Evolutionary conservation across 352 stramenopile genomes (phyloP), one percentile per base, ranked within the genome.

Genomic region (Globisporangium apiculatum): DNA sequence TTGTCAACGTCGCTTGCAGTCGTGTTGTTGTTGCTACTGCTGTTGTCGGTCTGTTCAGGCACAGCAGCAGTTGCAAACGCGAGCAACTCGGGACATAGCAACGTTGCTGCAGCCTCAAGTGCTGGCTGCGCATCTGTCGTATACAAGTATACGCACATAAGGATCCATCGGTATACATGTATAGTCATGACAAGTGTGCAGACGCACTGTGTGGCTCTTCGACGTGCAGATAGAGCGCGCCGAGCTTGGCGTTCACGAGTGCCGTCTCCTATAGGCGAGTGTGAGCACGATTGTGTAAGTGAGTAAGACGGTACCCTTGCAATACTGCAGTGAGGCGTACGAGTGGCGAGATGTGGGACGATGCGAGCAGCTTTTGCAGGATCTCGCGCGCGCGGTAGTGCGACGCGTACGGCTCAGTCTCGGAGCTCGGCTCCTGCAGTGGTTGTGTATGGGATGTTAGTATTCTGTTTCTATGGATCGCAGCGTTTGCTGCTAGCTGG

Each of bases 161-260:
- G 24, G 24, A 31, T 31, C 24, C 24, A 31, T 31, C 24, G 24
- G 2, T 3, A 31, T 31, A 31, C 24, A 31, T 31, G 24, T 31
- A 31, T 31, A 31, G 24, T 3, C 24, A 31, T 31, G 24, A 31
- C 24, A 31, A 31, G 24, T 31, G 24, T 31, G 11, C 9, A 37
- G 15, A 64, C 67, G 60, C 69, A 89, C 79, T 72, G 59, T 87
- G 75, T 0, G 76, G 76, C 38, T 89, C 79, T 59, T 89, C 76
- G 40, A 86, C 75, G 49, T 78, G 66, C 37, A 86, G 65, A 59
- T 79, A 80, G 24, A 56, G 67, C 10, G 71, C 66, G 1, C 79
- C 79, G 5, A 86, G 62, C 54, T 75, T 76, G 4, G 66, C 66
- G 38, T 73, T 63, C 31, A 51, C 64, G 5, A 72, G 51, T 17